Percentiles rank a stretch among this genome's conserved stretches.
phyloP scores from a whole-genome alignment of 2,329 filamentous ascomycete species.

The Colletotrichum tropicicola region DNA sequence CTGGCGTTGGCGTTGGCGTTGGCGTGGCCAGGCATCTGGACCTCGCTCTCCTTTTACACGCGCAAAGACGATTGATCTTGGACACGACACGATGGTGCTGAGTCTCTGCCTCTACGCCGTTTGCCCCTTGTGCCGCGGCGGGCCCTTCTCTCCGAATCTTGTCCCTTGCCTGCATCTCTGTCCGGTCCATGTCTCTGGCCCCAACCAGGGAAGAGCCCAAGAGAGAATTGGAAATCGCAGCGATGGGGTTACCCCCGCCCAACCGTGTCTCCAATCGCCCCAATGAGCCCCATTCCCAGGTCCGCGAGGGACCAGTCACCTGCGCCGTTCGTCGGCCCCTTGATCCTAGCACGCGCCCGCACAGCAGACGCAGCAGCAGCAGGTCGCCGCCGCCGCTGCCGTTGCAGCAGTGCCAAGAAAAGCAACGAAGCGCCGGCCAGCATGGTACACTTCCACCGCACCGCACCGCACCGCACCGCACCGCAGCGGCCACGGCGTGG shows the following conservation, averaged over 20 bases:
- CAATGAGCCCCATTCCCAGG: background rate
- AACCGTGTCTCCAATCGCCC: conserved; percentile 45
- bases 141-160: too few relatives aligned
- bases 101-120: too few relatives aligned
- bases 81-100: too few relatives aligned
- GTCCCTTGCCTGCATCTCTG: too few relatives aligned
- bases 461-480: background rate
- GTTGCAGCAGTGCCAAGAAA: background rate
- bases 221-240: conserved; percentile 37
- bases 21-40: too few relatives aligned
- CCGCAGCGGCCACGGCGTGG: background rate
- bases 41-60: too few relatives aligned
- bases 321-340: background rate
- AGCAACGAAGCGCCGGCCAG: background rate
- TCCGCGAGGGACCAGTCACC: conserved; percentile 7
- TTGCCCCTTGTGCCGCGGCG: too few relatives aligned
- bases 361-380: background rate
- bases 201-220: background rate
- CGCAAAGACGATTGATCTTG: too few relatives aligned
- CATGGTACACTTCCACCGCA: background rate
- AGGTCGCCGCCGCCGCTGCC: background rate
- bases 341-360: conserved; percentile 16
- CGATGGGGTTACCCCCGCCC: conserved; percentile 55
- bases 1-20: too few relatives aligned
- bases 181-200: background rate